Percentiles rank a stretch among this genome's conserved stretches.
These are phyloP conservation scores for Sporothrix phasma DNA, from an alignment of 2,329 filamentous ascomycete genomes.

Conservation along the genomic window DNA sequence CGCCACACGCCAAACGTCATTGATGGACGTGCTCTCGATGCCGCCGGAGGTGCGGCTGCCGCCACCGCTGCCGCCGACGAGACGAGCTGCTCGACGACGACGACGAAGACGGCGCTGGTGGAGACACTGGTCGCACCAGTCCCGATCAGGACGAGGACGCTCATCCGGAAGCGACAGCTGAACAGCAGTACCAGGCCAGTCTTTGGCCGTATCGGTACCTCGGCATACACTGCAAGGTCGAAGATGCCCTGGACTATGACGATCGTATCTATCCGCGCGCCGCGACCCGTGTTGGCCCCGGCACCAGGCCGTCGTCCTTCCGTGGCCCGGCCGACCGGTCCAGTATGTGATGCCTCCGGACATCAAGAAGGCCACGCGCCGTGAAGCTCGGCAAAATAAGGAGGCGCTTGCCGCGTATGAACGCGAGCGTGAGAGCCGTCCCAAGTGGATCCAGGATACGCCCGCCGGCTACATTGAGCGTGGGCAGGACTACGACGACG, in stretches of 20 bases:
- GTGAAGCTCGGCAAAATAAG: slow-evolving; percentile 67
- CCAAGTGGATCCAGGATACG: slow-evolving; percentile 90
- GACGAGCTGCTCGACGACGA: slow-evolving; percentile 58
- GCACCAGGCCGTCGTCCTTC: slow-evolving; percentile 75
- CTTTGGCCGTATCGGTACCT: slow-evolving; percentile 96
- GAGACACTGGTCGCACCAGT: slow-evolving; percentile 53
- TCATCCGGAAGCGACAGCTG: slow-evolving; percentile 57
- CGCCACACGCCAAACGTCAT: slow-evolving; percentile 70
- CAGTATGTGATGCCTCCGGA: slow-evolving; percentile 83
- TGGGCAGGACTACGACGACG: slow-evolving; percentile 64
- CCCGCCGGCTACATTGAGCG: slow-evolving; percentile 76
- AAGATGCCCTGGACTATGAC: slow-evolving; percentile 93
- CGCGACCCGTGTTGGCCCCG: slow-evolving; percentile 80
- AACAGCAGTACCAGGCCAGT: slow-evolving; percentile 85
- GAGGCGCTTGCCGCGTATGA: slow-evolving; percentile 72
- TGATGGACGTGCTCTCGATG: slow-evolving; percentile 50
- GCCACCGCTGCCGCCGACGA: slow-evolving; percentile 49
- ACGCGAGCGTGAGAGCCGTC: slow-evolving; percentile 75
- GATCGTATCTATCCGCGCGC: slow-evolving; percentile 95
- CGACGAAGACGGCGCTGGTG: slow-evolving; percentile 59
- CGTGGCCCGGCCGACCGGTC: slow-evolving; percentile 83
- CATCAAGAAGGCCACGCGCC: slow-evolving; percentile 76
- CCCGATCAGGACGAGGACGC: slow-evolving; percentile 48
- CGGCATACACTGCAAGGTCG: slow-evolving; percentile 87
- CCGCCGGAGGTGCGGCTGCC: not conserved